These are phyloP conservation scores for Pichia californica DNA, from an alignment of 805 yeast genomes.

Conservation along the genomic window DNA sequence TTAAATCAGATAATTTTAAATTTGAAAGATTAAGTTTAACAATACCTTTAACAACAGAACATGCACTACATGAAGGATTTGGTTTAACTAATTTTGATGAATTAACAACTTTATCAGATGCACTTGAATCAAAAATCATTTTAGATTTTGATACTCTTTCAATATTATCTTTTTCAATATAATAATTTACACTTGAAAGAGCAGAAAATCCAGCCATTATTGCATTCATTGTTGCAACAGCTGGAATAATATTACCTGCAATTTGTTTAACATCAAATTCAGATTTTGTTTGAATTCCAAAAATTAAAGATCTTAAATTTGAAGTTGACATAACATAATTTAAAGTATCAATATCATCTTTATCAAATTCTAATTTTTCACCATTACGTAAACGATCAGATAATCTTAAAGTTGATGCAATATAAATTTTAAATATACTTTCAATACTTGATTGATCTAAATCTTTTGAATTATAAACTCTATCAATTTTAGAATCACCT, in stretches of 20 bases:
- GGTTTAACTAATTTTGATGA: constrained; percentile 57
- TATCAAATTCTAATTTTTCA: constrained; percentile 65
- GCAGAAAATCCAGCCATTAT: constrained; percentile 87
- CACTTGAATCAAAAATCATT: constrained; percentile 47
- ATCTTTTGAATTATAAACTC: constrained; percentile 2
- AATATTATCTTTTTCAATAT: constrained; percentile 15
- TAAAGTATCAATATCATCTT: constrained; percentile 89
- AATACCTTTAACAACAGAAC: constrained; percentile 51
- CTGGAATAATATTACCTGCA: constrained; percentile 98
- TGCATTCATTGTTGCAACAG: constrained; percentile 97
- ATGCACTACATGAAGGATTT: constrained; percentile 66
- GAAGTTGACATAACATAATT: constrained; percentile 84
- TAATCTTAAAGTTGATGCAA: constrained; percentile 41
- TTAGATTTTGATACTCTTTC: constrained; percentile 31
- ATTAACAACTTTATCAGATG: constrained; percentile 58
- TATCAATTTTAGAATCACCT: background rate
- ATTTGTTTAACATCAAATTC: constrained; percentile 88
- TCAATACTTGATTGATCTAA: constrained; percentile 42
- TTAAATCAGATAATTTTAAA: constrained; percentile 42
- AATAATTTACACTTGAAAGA: constrained; percentile 57
- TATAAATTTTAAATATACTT: constrained; percentile 59
- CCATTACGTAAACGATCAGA: constrained; percentile 39
- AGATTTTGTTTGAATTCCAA: constrained; percentile 62
- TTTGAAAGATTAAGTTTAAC: constrained; percentile 28
- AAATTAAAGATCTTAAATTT: constrained; percentile 65